These are phyloP conservation scores for Penicillium salamii DNA, from an alignment of 495 filamentous ascomycete genomes.

Conservation along the genomic window DNA sequence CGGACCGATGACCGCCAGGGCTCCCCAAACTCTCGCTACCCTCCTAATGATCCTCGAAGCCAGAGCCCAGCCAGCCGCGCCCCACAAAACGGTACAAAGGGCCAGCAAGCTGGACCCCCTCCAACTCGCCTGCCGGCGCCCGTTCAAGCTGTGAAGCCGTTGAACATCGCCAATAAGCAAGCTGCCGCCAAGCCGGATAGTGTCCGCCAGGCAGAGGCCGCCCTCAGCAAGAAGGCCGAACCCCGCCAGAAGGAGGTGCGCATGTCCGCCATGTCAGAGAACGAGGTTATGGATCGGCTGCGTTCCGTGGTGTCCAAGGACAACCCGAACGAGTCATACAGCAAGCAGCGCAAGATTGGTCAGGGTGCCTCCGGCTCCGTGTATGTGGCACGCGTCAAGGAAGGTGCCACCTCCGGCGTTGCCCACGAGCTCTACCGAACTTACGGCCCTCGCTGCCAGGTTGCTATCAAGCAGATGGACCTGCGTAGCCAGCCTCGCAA, in stretches of 20 bases:
- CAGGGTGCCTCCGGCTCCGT: constrained; percentile 97
- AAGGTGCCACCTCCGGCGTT: constrained; percentile 62
- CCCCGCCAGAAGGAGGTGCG: constrained; percentile 84
- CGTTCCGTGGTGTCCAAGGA: constrained; percentile 90
- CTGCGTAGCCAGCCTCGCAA: constrained; percentile 94
- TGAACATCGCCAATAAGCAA: constrained; percentile 86
- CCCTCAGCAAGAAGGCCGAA: constrained; percentile 69
- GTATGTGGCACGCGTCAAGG: constrained; percentile 91
- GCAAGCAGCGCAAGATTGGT: constrained; percentile 98
- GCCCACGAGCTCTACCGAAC: constrained; percentile 64
- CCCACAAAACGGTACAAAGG: constrained; percentile 33
- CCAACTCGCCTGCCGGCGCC: constrained; percentile 59
- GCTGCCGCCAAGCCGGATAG: constrained; percentile 52
- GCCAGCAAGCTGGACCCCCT: constrained; percentile 40
- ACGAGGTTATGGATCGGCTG: constrained; percentile 92
- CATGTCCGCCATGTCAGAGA: constrained; percentile 96
- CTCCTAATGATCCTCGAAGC: constrained; percentile 38
- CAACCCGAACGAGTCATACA: constrained; percentile 87
- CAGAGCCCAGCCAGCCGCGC: constrained; percentile 45
- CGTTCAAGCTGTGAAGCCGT: constrained; percentile 72
- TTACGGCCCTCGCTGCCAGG: constrained; percentile 71
- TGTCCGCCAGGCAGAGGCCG: constrained; percentile 77
- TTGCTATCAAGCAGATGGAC: constrained; percentile 99
- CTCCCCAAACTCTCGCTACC: constrained; percentile 35
- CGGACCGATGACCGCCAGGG: constrained; percentile 30